phyloP scores from a whole-genome alignment of 2,329 filamentous ascomycete species.

The Apiospora phragmitis region DNA sequence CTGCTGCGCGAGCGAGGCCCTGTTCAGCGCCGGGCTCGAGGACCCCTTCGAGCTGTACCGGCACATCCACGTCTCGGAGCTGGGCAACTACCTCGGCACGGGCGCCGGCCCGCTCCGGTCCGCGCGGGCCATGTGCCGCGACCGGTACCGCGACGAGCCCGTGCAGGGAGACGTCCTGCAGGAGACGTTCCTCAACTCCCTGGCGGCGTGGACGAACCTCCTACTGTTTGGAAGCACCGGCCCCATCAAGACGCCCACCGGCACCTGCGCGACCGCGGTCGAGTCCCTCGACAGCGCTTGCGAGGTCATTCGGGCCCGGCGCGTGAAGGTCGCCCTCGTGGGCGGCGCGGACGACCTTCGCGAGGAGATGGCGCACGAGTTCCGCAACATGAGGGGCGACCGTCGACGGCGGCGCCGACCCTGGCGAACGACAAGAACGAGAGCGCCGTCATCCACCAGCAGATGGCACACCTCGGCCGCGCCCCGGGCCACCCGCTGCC shows the following conservation, averaged over 20 bases:
- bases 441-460: conserved; percentile 93
- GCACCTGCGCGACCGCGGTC: conserved; percentile 94
- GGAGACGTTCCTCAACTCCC: conserved; percentile 99
- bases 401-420: conserved; percentile 94
- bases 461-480: conserved; percentile 90
- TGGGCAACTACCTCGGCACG: conserved; percentile 96
- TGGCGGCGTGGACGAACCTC: conserved; percentile 99
- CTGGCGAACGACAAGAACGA: conserved; percentile 99
- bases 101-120: conserved; percentile 94
- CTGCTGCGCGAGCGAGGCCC: conserved; percentile 86
- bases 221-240: conserved; percentile 93
- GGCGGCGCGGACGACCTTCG: conserved; percentile 99
- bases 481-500: conserved; percentile 94
- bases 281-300: conserved; percentile 97
- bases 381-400: conserved; percentile 99
- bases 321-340: conserved; percentile 94
- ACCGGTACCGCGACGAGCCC: conserved; percentile 80
- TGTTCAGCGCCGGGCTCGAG: conserved; percentile 90
- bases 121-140: conserved; percentile 95
- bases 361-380: conserved; percentile 98
- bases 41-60: conserved; percentile 99
- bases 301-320: conserved; percentile 88
- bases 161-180: conserved; percentile 97
- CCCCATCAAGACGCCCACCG: conserved; percentile 96
- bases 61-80: conserved; percentile 95